Conservation (phyloP, 805 yeast species). For the Nakazawaea holstii region DNA sequence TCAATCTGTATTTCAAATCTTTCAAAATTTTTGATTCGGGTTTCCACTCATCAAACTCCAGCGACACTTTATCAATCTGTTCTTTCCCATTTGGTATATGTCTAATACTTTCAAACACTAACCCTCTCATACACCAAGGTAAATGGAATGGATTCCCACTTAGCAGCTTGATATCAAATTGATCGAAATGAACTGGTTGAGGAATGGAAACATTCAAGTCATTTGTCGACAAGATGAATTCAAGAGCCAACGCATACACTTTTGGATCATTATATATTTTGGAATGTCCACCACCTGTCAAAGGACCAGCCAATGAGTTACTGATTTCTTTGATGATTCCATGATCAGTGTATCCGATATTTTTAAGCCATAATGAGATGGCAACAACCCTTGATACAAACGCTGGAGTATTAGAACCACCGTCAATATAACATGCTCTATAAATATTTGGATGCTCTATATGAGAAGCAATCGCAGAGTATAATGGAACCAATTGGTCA, state of each 20-base stretch:
- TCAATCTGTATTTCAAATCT: constrained; percentile 63
- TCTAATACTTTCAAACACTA: constrained; percentile 48
- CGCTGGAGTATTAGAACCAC: constrained; percentile 68
- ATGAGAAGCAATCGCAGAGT: constrained; percentile 80
- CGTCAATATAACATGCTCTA: constrained; percentile 86
- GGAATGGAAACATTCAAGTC: constrained; percentile 34
- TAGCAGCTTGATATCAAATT: constrained; percentile 58
- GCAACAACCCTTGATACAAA: constrained; percentile 74
- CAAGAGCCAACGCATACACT: constrained; percentile 77
- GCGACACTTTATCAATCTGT: constrained; percentile 56
- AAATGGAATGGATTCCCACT: constrained; percentile 79
- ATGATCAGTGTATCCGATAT: constrained; percentile 78
- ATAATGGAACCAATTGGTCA: constrained; percentile 91
- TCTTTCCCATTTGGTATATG: constrained; percentile 36
- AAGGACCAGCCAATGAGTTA: constrained; percentile 73
- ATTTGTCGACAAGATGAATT: constrained; percentile 70
- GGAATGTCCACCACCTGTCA: constrained; percentile 96
- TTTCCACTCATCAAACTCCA: constrained; percentile 78
- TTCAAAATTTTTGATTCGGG: constrained; percentile 80
- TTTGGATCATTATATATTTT: constrained; percentile 77
- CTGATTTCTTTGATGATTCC: constrained; percentile 84
- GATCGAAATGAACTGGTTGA: constrained; percentile 23
- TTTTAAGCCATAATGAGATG: constrained; percentile 67
- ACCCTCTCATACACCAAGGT: constrained; percentile 91
- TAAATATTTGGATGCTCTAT: constrained; percentile 85